Percentiles rank a stretch among this genome's conserved stretches.
Evolutionary conservation across 2,329 filamentous ascomycete genomes (phyloP).

Genomic region (Cytospora leucostoma): DNA sequence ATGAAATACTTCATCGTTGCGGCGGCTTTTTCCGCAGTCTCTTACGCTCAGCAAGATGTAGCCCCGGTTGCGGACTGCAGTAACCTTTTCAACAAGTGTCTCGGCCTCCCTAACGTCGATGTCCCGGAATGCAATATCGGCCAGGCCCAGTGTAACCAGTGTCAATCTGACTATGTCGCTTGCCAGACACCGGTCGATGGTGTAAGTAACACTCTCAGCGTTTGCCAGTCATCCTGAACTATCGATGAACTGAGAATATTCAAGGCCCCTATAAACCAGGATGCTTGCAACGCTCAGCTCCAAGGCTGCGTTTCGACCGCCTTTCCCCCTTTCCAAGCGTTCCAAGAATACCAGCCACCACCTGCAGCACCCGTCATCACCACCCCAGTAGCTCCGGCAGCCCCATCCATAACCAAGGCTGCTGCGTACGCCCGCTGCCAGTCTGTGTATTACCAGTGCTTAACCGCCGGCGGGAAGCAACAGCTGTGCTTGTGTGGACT

Average conservation of each 20-base stretch:
- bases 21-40: slow-evolving; percentile 13
- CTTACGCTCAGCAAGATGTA: slow-evolving; percentile 16
- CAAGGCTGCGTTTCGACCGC: slow-evolving; percentile 3
- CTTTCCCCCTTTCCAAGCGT: neutral
- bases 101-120: neutral
- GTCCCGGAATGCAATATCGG: neutral
- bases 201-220: neutral
- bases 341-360: neutral
- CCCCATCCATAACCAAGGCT: neutral
- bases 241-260: neutral
- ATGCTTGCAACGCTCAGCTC: slow-evolving; percentile 8
- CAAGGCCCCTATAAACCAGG: slow-evolving; percentile 8
- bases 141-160: slow-evolving; percentile 13
- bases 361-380: neutral
- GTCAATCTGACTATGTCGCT: slow-evolving; percentile 9
- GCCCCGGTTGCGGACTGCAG: slow-evolving; percentile 11
- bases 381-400: neutral
- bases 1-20: slow-evolving; percentile 17
- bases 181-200: slow-evolving; percentile 7
- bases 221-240: neutral
- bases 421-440: neutral
- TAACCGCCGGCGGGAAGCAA: slow-evolving; percentile 2
- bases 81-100: slow-evolving; percentile 1
- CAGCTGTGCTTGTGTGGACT: slow-evolving; percentile 16
- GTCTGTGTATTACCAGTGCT: neutral